Conservation (phyloP, 208 protist species). For the Acanthamoeba culbertsoni region DNA sequence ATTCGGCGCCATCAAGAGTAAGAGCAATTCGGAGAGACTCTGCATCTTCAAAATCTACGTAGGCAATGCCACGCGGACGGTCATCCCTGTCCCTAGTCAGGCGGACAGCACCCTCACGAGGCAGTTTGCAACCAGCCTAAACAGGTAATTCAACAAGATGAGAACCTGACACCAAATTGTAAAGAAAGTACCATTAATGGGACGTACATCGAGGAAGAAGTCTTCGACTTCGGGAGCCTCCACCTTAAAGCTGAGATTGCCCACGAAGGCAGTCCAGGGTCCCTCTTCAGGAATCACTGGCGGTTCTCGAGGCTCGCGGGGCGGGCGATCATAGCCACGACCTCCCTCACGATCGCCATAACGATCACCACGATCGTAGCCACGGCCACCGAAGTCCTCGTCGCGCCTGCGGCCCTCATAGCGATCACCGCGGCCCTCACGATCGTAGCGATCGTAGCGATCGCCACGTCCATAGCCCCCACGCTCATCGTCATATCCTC, state of each 20-base stretch:
- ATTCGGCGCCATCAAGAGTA: neutral
- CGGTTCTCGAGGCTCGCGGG: neutral
- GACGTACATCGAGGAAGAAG: neutral
- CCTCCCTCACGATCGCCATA: neutral
- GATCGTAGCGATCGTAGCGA: neutral
- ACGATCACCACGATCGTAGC: neutral
- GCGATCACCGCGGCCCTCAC: neutral
- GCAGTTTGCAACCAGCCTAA: constrained; percentile 7
- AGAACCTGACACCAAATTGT: no score
- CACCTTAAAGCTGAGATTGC: constrained; percentile 41
- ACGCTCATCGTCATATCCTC: neutral
- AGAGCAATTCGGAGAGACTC: constrained; percentile 23
- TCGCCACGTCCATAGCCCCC: neutral
- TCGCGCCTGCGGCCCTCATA: neutral
- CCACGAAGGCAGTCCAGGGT: constrained; percentile 55
- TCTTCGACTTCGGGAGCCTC: constrained; percentile 30
- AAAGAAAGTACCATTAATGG: neutral
- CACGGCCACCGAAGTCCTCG: neutral
- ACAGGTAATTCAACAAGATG: neutral
- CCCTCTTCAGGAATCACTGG: neutral
- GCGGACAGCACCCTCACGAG: neutral
- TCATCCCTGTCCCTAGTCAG: constrained; percentile 11
- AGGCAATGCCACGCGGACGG: neutral
- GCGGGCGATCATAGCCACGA: neutral
- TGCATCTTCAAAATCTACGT: constrained; percentile 59